These are phyloP conservation scores for Pelargonium exstipulatum DNA, from an alignment of 441 rosid genomes.

Conservation along the genomic window DNA sequence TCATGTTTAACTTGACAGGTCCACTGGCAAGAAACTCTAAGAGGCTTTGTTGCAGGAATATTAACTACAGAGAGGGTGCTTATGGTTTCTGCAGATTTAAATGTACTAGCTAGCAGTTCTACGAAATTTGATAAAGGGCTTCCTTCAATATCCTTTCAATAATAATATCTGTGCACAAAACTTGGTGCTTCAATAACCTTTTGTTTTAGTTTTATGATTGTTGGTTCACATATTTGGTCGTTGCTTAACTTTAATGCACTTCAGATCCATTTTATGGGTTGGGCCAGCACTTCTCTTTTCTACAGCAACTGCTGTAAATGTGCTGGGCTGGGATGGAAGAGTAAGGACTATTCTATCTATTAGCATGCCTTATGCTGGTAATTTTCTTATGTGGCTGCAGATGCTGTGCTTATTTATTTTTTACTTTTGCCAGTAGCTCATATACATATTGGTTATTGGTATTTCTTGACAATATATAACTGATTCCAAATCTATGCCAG, in stretches of 20 bases:
- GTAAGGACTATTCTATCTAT: constrained; percentile 81
- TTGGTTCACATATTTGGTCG: constrained; percentile 25
- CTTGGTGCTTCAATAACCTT: constrained; percentile 8
- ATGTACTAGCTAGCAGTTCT: constrained; percentile 75
- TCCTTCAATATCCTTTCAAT: constrained; percentile 84
- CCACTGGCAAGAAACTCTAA: constrained; percentile 89
- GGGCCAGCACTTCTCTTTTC: constrained; percentile 98
- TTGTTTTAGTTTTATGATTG: constrained; percentile 5
- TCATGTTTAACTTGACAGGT: constrained; percentile 39
- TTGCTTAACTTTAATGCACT: constrained; percentile 64
- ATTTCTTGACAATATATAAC: constrained; percentile 1
- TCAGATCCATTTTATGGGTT: constrained; percentile 94
- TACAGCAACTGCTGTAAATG: constrained; percentile 70
- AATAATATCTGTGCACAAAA: constrained; percentile 12
- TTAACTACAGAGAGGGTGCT: constrained; percentile 88
- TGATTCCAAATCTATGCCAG: constrained; percentile 8
- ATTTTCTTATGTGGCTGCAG: constrained; percentile 17
- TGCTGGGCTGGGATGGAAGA: constrained; percentile 98
- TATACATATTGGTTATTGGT: neutral
- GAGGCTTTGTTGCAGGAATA: constrained; percentile 92
- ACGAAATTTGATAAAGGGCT: constrained; percentile 87
- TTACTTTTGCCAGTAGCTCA: too few relatives aligned
- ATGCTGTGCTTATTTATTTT: neutral
- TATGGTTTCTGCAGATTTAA: constrained; percentile 86
- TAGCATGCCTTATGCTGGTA: constrained; percentile 91